Percentiles rank a stretch among this genome's conserved stretches.
Evolutionary conservation across 768 basidiomycete species (phyloP).

Genomic region (Amanita polypyramis): DNA sequence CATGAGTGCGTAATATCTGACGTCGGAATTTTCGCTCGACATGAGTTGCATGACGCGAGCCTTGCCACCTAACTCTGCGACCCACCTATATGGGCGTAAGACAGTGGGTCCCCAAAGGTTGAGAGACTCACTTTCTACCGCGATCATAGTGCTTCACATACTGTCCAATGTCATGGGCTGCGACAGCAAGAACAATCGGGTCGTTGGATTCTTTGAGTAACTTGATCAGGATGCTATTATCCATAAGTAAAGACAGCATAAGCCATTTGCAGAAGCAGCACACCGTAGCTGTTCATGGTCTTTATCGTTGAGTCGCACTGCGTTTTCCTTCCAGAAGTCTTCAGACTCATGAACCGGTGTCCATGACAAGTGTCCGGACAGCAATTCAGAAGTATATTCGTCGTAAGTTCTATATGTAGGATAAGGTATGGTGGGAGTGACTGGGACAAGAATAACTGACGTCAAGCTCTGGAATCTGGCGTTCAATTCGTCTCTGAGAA

Average conservation of each 20-base stretch:
- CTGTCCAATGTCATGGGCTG: slow-evolving; percentile 87
- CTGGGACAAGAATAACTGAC: slow-evolving; percentile 32
- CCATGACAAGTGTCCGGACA: slow-evolving; percentile 90
- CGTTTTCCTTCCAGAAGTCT: slow-evolving; percentile 97
- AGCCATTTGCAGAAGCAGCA: slow-evolving; percentile 8
- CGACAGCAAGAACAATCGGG: slow-evolving; percentile 77
- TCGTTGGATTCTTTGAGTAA: slow-evolving; percentile 67
- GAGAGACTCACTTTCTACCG: slow-evolving; percentile 71
- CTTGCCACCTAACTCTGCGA: slow-evolving; percentile 84
- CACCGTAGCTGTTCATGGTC: slow-evolving; percentile 82
- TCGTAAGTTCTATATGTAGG: slow-evolving; percentile 70
- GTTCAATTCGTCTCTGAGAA: slow-evolving; percentile 79
- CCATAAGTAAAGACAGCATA: not conserved
- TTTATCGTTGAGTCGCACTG: slow-evolving; percentile 72
- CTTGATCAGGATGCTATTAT: slow-evolving; percentile 31
- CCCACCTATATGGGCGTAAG: slow-evolving; percentile 33
- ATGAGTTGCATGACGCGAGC: slow-evolving; percentile 85
- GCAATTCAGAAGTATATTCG: slow-evolving; percentile 86
- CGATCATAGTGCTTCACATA: slow-evolving; percentile 88
- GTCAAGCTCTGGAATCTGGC: slow-evolving; percentile 82
- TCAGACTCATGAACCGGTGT: slow-evolving; percentile 94
- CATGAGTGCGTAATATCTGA: slow-evolving; percentile 85
- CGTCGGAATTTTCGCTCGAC: slow-evolving; percentile 79
- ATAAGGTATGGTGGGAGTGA: not conserved
- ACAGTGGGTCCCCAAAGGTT: not conserved